These are phyloP conservation scores for Dactylellina sp. DNA, from an alignment of 2,329 filamentous ascomycete species.

Conservation along the genomic window DNA sequence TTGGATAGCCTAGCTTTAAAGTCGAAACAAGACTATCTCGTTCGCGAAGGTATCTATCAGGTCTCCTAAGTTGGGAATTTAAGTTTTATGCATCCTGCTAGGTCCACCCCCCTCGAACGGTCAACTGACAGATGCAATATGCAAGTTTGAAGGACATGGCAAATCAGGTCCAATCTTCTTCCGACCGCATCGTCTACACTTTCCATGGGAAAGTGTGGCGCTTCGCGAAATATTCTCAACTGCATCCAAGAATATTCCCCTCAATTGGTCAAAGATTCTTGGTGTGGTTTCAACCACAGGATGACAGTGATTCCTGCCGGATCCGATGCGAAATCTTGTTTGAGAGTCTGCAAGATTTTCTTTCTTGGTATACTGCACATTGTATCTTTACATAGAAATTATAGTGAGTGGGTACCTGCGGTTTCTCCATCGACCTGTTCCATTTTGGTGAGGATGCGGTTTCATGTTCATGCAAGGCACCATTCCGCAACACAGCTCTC, in stretches of 20 bases:
- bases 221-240: neutral
- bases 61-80: neutral
- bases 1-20: neutral
- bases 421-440: conserved; percentile 48
- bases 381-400: conserved; percentile 21
- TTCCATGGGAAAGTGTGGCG: neutral
- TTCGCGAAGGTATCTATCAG: conserved; percentile 13
- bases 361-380: neutral
- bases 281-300: conserved; percentile 8
- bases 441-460: conserved; percentile 45
- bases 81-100: conserved; percentile 8
- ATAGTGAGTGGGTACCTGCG: neutral
- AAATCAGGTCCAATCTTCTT: neutral
- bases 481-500: conserved; percentile 31
- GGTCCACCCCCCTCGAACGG: neutral
- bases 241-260: neutral
- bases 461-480: conserved; percentile 47
- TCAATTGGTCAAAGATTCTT: neutral
- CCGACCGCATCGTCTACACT: neutral
- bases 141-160: no score
- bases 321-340: conserved; percentile 28
- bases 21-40: neutral
- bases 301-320: conserved; percentile 25
- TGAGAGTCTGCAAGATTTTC: conserved; percentile 38
- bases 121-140: neutral